Evolutionary conservation across 768 basidiomycete genomes (phyloP), one percentile per base, ranked within the genome.

Genomic region (Lentinula boryana): DNA sequence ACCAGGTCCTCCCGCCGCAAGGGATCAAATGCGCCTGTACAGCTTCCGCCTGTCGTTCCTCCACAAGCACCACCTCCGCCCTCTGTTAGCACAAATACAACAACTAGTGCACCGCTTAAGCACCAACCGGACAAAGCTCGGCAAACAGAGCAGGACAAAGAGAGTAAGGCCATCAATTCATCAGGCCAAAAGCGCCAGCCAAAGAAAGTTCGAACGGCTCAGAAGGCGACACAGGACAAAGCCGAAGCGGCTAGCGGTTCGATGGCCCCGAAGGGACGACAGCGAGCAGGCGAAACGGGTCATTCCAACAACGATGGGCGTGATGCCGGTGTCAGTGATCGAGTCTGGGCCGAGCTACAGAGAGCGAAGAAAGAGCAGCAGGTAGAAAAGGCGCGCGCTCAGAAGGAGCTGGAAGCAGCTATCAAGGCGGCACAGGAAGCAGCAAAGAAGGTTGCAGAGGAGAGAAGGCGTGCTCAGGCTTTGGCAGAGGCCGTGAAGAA

Each of bases 251-350:
- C 9, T n/a, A 5, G 16, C n/a, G 56, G 52, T n/a, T 13, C 62
- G 44, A 36, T 60, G 38, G n/a, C 32, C 40, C 16, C 27, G 10
- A 49, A 49, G 15, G 61, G 32, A 16, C 57, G 38, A 46, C 52
- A 60, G 13, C 57, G 35, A 18, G 27, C 66, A 35, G 62, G 58
- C 1, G 23, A 56, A 12, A 35, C 62, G 18, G 12, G 32, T 41
- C 18, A n/a, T 33, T 3, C 56, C 9, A n/a, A 16, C 46, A 44
- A 18, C 62, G n/a, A 46, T 23, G 3, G 54, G 59, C 7, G 63
- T 57, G 86, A 87, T 67, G 50, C 74, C 18, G 86, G 80, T 0
- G 83, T 87, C 4, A 65, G 76, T 0, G 83, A 88, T 66, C 67
- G 66, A 1, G 67, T 77, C 10, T 87, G 87, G 87, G 31, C 63